Evolutionary conservation across 2,329 filamentous ascomycete species (phyloP).

Genomic region (Aspergillus texensis): DNA sequence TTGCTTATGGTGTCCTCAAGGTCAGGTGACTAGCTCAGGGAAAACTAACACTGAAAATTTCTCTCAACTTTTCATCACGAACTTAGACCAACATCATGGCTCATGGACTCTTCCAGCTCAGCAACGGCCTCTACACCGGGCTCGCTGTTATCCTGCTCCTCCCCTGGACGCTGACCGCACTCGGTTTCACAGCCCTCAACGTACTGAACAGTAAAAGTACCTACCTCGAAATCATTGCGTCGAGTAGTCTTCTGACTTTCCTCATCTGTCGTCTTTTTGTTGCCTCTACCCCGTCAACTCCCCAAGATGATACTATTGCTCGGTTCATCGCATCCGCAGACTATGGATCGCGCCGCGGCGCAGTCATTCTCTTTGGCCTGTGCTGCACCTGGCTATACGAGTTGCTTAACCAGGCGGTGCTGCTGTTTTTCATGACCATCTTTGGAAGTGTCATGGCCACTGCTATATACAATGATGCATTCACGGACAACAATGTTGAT

Average conservation of each 20-base stretch:
- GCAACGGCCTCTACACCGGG: background rate
- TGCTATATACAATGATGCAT: background rate
- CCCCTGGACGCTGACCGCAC: background rate
- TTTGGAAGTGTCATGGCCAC: background rate
- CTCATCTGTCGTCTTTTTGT: background rate
- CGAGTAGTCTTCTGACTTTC: background rate
- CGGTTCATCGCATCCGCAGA: background rate
- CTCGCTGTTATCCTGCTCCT: background rate
- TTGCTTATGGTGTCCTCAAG: too few species aligned
- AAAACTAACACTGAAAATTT: background rate
- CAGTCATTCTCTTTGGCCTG: background rate
- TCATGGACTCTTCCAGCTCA: background rate
- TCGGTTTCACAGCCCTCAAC: background rate
- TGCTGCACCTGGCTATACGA: background rate
- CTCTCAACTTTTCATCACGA: background rate
- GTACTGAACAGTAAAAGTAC: background rate
- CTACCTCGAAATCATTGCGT: background rate
- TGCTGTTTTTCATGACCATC: background rate
- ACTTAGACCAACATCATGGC: background rate
- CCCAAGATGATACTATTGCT: background rate
- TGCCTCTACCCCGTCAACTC: background rate
- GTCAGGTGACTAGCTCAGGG: too few species aligned
- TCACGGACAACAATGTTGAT: background rate
- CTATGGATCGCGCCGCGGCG: background rate
- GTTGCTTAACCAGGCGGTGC: background rate